Evolutionary conservation across 2,329 filamentous ascomycete genomes (phyloP).

Genomic region (Raffaelea arxii): DNA sequence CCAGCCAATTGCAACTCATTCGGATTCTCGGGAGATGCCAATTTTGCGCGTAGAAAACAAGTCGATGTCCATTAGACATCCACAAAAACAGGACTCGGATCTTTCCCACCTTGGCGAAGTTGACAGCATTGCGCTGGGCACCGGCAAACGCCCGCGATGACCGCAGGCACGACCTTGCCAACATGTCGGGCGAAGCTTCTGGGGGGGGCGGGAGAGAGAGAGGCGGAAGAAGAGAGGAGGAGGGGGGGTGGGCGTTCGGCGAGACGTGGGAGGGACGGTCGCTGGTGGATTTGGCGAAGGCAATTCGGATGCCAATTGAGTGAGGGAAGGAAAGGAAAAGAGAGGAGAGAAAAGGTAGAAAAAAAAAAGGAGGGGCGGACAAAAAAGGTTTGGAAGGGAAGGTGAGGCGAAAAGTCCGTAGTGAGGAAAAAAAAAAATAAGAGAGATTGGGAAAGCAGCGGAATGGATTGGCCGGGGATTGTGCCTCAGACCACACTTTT

Average conservation of each 20-base stretch:
- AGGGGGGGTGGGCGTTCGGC: too few relatives aligned
- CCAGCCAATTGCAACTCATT: not conserved
- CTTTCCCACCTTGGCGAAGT: slow-evolving; percentile 55
- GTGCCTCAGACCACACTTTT: slow-evolving; percentile 13
- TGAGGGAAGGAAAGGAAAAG: slow-evolving; percentile 14
- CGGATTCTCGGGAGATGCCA: too few relatives aligned
- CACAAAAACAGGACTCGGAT: slow-evolving; percentile 33
- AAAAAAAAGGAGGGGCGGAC: not conserved
- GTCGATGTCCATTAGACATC: too few relatives aligned
- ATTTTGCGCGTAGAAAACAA: too few relatives aligned
- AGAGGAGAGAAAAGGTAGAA: slow-evolving; percentile 1
- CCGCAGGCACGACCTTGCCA: slow-evolving; percentile 86
- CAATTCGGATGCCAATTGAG: slow-evolving; percentile 28
- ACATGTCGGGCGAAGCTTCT: slow-evolving; percentile 60
- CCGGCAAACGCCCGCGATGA: slow-evolving; percentile 76
- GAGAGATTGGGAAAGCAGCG: not conserved
- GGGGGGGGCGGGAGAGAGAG: slow-evolving; percentile 25
- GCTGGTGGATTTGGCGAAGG: slow-evolving; percentile 24
- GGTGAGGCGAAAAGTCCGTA: not conserved
- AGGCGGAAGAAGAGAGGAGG: too few relatives aligned
- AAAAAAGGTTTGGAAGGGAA: slow-evolving; percentile 1
- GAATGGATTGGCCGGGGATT: slow-evolving; percentile 2
- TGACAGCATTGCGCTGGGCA: slow-evolving; percentile 62
- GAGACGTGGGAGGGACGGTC: too few relatives aligned
- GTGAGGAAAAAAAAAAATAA: not conserved